phyloP scores from a whole-genome alignment of 805 yeast species.

The Ogataea saltuana region DNA sequence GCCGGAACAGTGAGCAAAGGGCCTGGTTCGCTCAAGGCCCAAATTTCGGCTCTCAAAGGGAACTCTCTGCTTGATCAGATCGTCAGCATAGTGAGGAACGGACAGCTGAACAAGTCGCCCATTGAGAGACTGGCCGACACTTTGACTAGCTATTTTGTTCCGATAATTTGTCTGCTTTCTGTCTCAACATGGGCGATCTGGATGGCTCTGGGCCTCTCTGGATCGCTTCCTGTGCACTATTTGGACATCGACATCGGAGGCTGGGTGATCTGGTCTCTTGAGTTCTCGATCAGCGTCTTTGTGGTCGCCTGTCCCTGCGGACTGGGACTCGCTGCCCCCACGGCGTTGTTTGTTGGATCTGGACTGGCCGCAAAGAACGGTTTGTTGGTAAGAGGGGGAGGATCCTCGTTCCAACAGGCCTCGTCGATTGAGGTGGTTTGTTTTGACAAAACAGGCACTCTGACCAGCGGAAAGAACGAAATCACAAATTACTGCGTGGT shows the following conservation, averaged over 20 bases:
- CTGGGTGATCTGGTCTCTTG: conserved; percentile 76
- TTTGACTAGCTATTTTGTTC: conserved; percentile 72
- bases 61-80: conserved; percentile 70
- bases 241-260: conserved; percentile 69
- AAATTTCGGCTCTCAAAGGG: conserved; percentile 58
- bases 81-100: conserved; percentile 67
- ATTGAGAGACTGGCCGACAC: conserved; percentile 69
- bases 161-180: conserved; percentile 61
- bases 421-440: conserved; percentile 62
- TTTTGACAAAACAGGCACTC: conserved; percentile 79
- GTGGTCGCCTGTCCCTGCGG: conserved; percentile 89
- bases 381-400: conserved; percentile 77
- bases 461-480: conserved; percentile 60
- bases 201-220: conserved; percentile 57
- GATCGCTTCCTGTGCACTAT: conserved; percentile 53
- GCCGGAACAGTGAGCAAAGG: conserved; percentile 75
- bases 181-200: conserved; percentile 68
- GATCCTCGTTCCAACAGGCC: conserved; percentile 79
- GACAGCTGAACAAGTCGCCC: conserved; percentile 72
- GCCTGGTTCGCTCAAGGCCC: conserved; percentile 51
- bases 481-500: conserved; percentile 51
- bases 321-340: conserved; percentile 81
- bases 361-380: conserved; percentile 79
- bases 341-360: conserved; percentile 77
- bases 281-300: conserved; percentile 76